Percentiles rank a stretch among this genome's conserved stretches.
Evolutionary conservation across 225 moss, liverwort and hornwort species (phyloP).

Genomic region (Rhytidiadelphus loreus): DNA sequence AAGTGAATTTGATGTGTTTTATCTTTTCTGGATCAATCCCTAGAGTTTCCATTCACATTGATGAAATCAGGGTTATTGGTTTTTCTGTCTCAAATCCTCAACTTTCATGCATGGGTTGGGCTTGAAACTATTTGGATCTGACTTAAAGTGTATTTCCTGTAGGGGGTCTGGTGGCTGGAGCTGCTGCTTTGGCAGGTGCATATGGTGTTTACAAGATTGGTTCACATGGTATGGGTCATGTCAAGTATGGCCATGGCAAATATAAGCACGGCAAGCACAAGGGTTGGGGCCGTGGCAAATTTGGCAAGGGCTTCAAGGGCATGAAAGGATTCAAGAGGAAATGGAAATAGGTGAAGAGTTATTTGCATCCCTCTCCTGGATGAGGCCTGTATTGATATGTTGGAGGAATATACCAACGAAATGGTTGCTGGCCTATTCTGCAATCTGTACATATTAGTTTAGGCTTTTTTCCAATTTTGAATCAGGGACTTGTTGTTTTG

Average conservation of each 20-base stretch:
- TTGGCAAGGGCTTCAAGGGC: background rate
- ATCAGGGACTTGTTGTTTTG: background rate
- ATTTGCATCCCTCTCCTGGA: background rate
- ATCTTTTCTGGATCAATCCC: background rate
- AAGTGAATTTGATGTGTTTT: background rate
- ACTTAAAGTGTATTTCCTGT: background rate
- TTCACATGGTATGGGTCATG: conserved; percentile 16
- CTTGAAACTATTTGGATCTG: background rate
- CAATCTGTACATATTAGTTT: background rate
- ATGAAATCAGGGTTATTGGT: background rate
- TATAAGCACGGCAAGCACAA: conserved; percentile 19
- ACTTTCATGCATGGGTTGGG: background rate
- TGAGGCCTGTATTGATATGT: background rate
- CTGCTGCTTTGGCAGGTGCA: conserved; percentile 28
- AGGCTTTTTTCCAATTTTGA: background rate
- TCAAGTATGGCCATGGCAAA: conserved; percentile 11
- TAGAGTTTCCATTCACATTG: background rate
- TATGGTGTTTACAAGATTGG: conserved; percentile 23
- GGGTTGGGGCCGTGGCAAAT: conserved; percentile 9
- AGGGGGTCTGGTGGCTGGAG: conserved; percentile 32
- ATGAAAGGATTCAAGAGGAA: conserved; percentile 8
- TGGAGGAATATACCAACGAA: background rate
- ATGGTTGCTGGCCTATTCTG: background rate
- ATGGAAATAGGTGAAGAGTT: conserved; percentile 21
- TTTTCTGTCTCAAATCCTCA: background rate